Conservation (phyloP, 108 stramenopile species). For the Skeletonema marinoi region DNA sequence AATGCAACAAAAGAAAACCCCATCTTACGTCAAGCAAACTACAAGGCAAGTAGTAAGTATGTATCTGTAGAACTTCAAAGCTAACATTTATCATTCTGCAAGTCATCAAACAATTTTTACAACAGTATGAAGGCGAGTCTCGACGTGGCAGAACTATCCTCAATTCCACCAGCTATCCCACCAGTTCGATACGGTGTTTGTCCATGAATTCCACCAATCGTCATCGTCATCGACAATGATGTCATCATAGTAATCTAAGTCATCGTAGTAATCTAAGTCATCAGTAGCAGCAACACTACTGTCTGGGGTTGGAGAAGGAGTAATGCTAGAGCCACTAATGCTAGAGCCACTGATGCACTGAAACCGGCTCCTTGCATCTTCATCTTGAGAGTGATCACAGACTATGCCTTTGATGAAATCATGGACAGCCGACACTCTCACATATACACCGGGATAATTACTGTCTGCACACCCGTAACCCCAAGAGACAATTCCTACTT, state of each 20-base stretch:
- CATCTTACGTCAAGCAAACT: no score
- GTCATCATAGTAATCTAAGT: no score
- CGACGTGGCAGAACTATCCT: neutral
- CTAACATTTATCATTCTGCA: neutral
- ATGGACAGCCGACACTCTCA: constrained; percentile 20
- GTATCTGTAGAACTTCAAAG: neutral
- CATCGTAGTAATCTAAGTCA: neutral
- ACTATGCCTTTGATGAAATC: constrained; percentile 15
- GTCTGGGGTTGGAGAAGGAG: neutral
- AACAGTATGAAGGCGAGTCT: neutral
- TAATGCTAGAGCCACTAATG: no score
- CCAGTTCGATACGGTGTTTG: neutral
- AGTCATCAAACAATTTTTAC: neutral
- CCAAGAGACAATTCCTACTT: constrained; percentile 22
- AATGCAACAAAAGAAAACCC: no score
- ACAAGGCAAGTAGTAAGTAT: neutral
- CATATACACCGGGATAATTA: constrained; percentile 29
- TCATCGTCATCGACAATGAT: neutral
- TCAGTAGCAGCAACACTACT: neutral
- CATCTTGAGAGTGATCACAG: neutral
- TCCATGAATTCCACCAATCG: neutral
- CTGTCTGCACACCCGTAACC: constrained; percentile 19
- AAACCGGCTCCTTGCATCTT: neutral
- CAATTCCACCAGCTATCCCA: neutral
- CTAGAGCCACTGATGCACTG: neutral